phyloP scores from a whole-genome alignment of 1,284 basidiomycete species.

The Sporisorium scitamineum region DNA sequence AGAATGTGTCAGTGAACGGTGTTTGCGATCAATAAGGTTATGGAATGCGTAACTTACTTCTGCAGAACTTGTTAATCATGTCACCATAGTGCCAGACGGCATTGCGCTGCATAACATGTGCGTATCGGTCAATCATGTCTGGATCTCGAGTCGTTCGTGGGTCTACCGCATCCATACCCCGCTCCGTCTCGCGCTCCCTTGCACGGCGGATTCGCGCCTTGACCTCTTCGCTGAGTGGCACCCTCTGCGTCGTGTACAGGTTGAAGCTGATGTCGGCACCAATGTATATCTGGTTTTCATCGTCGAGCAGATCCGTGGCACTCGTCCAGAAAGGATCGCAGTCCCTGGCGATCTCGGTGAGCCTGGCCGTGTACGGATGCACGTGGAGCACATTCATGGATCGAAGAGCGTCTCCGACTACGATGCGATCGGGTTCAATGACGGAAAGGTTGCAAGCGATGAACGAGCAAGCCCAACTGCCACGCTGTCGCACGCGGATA shows the following conservation, averaged over 20 bases:
- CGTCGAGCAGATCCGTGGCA: constrained; percentile 54
- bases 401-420: constrained; percentile 65
- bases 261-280: constrained; percentile 67
- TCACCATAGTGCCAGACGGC: constrained; percentile 66
- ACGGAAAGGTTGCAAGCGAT: constrained; percentile 58
- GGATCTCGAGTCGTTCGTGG: constrained; percentile 1
- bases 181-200: constrained; percentile 34
- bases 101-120: constrained; percentile 60
- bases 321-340: constrained; percentile 67
- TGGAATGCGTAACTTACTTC: constrained; percentile 22
- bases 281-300: constrained; percentile 55
- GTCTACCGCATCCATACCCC: background rate
- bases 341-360: constrained; percentile 63
- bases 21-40: background rate
- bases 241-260: constrained; percentile 60
- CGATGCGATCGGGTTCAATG: constrained; percentile 40
- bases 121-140: constrained; percentile 17
- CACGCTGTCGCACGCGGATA: constrained; percentile 34
- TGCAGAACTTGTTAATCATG: constrained; percentile 60
- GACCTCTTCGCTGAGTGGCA: constrained; percentile 35
- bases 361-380: constrained; percentile 26
- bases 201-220: constrained; percentile 41
- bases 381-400: constrained; percentile 63
- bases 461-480: constrained; percentile 64
- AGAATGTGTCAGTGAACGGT: background rate